These are phyloP conservation scores for Solanum aculeatissimum DNA, from an alignment of 305 asterid genomes.

Conservation along the genomic window DNA sequence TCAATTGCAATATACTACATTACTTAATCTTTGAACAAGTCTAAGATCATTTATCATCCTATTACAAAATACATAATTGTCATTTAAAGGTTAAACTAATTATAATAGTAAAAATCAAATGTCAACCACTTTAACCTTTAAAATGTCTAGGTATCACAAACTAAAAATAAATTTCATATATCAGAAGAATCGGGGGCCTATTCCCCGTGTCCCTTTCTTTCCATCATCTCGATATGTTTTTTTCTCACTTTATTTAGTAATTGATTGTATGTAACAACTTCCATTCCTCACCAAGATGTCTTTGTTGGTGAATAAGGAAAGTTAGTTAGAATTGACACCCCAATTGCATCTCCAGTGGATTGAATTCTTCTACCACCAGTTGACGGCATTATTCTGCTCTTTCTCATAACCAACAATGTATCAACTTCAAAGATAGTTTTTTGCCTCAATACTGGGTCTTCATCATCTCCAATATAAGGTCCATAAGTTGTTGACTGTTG, in stretches of 20 bases:
- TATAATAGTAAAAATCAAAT: not conserved
- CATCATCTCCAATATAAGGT: too few relatives aligned
- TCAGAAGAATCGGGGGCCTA: not conserved
- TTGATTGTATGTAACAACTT: not conserved
- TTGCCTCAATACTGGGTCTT: too few relatives aligned
- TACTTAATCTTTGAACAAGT: not conserved
- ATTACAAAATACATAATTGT: not conserved
- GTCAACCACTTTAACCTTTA: not conserved
- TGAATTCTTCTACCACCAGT: not conserved
- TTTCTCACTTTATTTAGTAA: not conserved
- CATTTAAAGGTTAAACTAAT: not conserved
- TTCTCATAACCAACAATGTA: not conserved
- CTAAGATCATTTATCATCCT: not conserved
- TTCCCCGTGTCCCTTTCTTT: not conserved
- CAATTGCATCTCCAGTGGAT: too few relatives aligned
- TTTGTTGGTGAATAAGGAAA: not conserved
- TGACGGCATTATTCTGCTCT: not conserved
- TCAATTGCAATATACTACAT: not conserved
- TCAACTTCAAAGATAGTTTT: too few relatives aligned
- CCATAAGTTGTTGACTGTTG: too few relatives aligned
- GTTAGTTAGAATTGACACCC: too few relatives aligned
- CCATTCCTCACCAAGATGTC: not conserved
- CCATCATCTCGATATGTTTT: not conserved
- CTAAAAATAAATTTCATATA: too few relatives aligned
- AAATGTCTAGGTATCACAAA: not conserved